phyloP scores from a whole-genome alignment of 768 basidiomycete genomes.

The Candolleomyces efflorescens region DNA sequence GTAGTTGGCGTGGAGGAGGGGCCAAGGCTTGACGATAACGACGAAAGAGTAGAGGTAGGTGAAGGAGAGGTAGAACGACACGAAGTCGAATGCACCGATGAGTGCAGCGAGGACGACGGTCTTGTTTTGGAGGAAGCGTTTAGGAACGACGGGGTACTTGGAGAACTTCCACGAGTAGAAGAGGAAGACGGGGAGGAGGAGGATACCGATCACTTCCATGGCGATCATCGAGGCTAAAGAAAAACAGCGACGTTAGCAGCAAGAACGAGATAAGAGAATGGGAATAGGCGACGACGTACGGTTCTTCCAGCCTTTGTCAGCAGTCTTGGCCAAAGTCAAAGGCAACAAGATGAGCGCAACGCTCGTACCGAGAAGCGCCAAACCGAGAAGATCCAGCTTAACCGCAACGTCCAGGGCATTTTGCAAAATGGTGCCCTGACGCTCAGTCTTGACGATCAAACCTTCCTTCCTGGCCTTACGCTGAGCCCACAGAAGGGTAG shows the following conservation, averaged over 20 bases:
- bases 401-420: constrained; percentile 21
- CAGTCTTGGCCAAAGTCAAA: constrained; percentile 42
- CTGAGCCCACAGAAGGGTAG: constrained; percentile 54
- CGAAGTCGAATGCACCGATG: constrained; percentile 65
- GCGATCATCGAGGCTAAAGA: constrained; percentile 45
- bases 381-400: constrained; percentile 46
- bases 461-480: constrained; percentile 38
- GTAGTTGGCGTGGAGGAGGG: constrained; percentile 53
- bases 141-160: constrained; percentile 54
- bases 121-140: constrained; percentile 53
- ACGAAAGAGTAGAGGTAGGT: constrained; percentile 74
- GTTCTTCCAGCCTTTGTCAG: constrained; percentile 40
- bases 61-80: constrained; percentile 65
- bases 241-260: background rate
- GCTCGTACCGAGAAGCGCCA: constrained; percentile 45
- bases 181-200: constrained; percentile 38
- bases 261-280: background rate
- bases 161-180: constrained; percentile 51
- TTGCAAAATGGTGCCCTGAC: constrained; percentile 11
- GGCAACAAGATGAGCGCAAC: constrained; percentile 53
- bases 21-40: constrained; percentile 48
- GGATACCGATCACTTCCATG: constrained; percentile 44
- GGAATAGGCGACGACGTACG: constrained; percentile 28
- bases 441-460: constrained; percentile 12
- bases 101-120: constrained; percentile 54